Evolutionary conservation across 2,329 filamentous ascomycete species (phyloP).

Genomic region (Apiospora marii): DNA sequence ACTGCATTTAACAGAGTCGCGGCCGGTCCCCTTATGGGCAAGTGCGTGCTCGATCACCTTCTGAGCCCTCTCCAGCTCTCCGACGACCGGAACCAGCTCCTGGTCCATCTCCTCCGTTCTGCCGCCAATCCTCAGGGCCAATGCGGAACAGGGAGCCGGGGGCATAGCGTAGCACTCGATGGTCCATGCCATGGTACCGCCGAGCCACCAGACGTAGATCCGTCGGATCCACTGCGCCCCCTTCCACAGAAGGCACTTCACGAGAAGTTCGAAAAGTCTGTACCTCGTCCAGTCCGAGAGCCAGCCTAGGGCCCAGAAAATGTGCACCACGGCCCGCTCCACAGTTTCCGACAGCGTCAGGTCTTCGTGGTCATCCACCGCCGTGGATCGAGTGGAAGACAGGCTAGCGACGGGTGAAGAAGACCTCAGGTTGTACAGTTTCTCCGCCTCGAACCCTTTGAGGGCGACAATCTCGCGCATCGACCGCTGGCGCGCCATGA

Average conservation of each 20-base stretch:
- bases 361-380: no score
- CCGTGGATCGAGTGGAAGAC: no score
- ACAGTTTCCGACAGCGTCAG: neutral
- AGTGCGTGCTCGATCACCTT: neutral
- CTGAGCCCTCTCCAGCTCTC: conserved; percentile 1
- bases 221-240: neutral
- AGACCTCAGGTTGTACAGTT: neutral
- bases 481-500: neutral
- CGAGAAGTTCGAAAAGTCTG: neutral
- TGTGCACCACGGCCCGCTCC: neutral
- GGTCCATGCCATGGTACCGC: neutral
- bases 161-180: conserved; percentile 3
- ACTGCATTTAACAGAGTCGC: neutral
- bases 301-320: neutral
- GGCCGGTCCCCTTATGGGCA: neutral
- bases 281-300: neutral
- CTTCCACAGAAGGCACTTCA: neutral
- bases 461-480: neutral
- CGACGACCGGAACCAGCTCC: neutral
- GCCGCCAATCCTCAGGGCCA: neutral
- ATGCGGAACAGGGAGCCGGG: neutral
- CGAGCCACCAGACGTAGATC: neutral
- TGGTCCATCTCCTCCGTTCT: neutral
- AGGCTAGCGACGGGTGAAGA: no score
- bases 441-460: neutral